Evolutionary conservation across 2,329 filamentous ascomycete genomes (phyloP), one percentile per base, ranked within the genome.

Genomic region (Aspergillus fructus): DNA sequence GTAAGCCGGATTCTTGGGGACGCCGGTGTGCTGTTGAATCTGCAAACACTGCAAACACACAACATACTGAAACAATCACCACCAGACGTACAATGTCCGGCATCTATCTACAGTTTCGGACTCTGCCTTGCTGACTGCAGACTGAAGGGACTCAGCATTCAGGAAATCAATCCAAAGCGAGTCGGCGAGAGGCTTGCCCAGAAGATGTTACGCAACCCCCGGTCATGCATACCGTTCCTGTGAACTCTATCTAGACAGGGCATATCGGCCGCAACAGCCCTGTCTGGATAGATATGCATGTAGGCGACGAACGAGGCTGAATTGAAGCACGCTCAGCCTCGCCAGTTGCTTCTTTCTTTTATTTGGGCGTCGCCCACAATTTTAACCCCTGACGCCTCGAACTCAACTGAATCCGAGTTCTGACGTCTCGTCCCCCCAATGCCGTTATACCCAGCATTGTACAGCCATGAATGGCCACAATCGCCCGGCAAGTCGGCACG

Each of bases 11-110:
- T 56, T 64, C 60, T 55, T 53, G 62, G 58, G 62, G 33, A 60
- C 58, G 56, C 68, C 70, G 70, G 70, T 73, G 70, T 70, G 43
- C 8, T 30, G 27, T 9, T 4, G 13, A 11, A 3, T 5, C 12
- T 53, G 50, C 50, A 53, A 53, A 53, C 50, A 27, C 49, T 37
- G 30, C 50, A 53, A 53, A 53, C 48, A 17, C 1, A 37, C 34
- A 15, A 13, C 34, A 6, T 5, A 37, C 34, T 37, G 34, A 37
- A n/a, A 37, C 34, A n/a, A 37, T n/a, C 12, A n/a, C 34, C 34
- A n/a, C 12, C 6, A 12, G 34, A 15, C 33, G 4, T 34, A 4
- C 1, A n/a, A 9, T 11, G 27, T 30, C 27, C 27, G 27, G 27
- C 27, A 30, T 11, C 8, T 30, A 30, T 30, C 27, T 30, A 30